Evolutionary conservation across 352 stramenopile species (phyloP).

Genomic region (Phytophthora pistaciae): DNA sequence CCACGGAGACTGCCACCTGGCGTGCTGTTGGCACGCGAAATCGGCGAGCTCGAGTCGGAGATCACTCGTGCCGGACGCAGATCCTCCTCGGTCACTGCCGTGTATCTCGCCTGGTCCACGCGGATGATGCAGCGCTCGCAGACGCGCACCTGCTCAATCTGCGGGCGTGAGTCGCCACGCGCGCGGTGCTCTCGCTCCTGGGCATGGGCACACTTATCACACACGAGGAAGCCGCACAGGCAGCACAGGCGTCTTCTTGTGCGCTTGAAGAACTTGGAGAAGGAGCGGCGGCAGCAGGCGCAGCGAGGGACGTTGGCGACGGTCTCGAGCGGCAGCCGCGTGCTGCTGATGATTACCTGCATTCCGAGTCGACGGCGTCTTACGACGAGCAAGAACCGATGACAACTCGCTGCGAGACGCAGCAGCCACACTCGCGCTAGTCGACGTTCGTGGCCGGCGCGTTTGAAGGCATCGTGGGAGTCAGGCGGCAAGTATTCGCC

Average conservation of each 20-base stretch:
- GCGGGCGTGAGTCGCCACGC: conserved; percentile 33
- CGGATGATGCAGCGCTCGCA: conserved; percentile 57
- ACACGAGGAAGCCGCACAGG: conserved; percentile 63
- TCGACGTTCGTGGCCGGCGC: conserved; percentile 35
- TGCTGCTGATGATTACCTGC: conserved; percentile 50
- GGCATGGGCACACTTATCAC: conserved; percentile 51
- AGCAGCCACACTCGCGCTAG: conserved; percentile 38
- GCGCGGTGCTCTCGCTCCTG: conserved; percentile 51
- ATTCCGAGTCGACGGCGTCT: conserved; percentile 56
- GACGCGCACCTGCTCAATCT: conserved; percentile 51
- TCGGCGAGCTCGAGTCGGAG: conserved; percentile 22
- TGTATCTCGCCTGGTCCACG: conserved; percentile 52
- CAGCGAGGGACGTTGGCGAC: conserved; percentile 37
- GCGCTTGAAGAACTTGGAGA: conserved; percentile 41
- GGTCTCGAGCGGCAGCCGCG: conserved; percentile 34
- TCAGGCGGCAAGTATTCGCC: conserved; percentile 46
- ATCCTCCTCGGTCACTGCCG: conserved; percentile 47
- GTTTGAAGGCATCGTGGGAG: conserved; percentile 31
- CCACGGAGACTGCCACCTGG: conserved; percentile 25
- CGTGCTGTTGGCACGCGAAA: conserved; percentile 23
- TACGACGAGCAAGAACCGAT: conserved; percentile 50
- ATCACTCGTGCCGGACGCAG: conserved; percentile 40
- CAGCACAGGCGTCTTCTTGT: conserved; percentile 47
- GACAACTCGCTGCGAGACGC: conserved; percentile 42
- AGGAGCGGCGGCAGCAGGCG: conserved; percentile 53